Percentiles rank a stretch among this genome's conserved stretches.
phyloP scores from a whole-genome alignment of 2,329 filamentous ascomycete genomes.

The Seiridium unicorne region DNA sequence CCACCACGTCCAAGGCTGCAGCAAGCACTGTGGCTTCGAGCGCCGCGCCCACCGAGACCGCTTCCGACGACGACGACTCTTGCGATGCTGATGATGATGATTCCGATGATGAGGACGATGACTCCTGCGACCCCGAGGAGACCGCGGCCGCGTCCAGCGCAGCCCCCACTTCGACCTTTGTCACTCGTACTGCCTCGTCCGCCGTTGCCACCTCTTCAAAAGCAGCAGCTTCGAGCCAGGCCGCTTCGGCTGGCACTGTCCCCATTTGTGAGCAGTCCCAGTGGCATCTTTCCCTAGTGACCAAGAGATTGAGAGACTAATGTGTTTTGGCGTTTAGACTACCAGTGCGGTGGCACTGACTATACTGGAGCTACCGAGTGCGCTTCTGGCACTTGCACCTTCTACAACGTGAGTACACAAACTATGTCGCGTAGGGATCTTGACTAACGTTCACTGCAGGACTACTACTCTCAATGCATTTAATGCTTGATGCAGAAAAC shows the following conservation, averaged over 20 bases:
- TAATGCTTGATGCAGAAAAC: neutral
- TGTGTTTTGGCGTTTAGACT: too few species aligned
- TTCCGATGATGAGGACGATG: neutral
- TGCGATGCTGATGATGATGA: neutral
- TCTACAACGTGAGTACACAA: neutral
- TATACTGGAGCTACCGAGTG: neutral
- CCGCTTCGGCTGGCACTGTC: neutral
- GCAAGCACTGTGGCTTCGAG: neutral
- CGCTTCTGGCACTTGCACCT: neutral
- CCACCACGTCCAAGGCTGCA: neutral
- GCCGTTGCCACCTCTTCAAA: neutral
- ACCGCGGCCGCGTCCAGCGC: neutral
- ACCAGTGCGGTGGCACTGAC: neutral
- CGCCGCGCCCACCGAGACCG: neutral
- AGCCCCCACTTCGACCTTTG: neutral
- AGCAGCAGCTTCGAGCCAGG: neutral
- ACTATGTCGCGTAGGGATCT: too few species aligned
- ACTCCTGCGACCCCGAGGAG: neutral
- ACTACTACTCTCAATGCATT: slow-evolving; percentile 8
- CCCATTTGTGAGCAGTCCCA: neutral
- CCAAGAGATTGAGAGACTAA: too few species aligned
- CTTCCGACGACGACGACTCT: neutral
- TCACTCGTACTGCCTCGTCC: neutral
- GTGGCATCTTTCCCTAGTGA: too few species aligned
- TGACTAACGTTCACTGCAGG: neutral